Percentiles rank a stretch among this genome's conserved stretches.
Conservation (phyloP, 208 protist species). For the Acanthamoeba royreba region DNA sequence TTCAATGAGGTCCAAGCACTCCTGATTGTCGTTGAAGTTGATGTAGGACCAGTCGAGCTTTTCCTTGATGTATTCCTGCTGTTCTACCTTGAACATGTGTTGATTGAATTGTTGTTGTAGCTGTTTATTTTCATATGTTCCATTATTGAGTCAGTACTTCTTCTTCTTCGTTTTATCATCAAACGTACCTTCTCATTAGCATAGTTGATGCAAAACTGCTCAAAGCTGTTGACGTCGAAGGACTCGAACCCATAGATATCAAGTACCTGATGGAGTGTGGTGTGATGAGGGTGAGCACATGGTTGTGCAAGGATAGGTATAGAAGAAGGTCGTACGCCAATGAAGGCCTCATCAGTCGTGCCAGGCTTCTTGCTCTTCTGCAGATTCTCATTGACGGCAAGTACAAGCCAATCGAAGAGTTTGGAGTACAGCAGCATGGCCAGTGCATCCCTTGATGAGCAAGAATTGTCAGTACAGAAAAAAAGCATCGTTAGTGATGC, state of each 20-base stretch:
- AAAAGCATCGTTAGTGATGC: constrained; percentile 23
- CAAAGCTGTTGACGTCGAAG: constrained; percentile 91
- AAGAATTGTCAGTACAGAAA: no score
- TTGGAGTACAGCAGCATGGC: constrained; percentile 68
- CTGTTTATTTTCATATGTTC: constrained; percentile 70
- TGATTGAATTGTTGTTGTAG: constrained; percentile 97
- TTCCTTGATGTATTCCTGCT: constrained; percentile 73
- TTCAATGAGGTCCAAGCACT: constrained; percentile 70
- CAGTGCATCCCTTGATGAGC: constrained; percentile 72
- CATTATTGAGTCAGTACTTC: no score
- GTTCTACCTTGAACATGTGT: constrained; percentile 93
- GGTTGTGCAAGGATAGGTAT: no score
- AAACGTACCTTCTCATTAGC: constrained; percentile 88
- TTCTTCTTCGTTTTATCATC: background rate
- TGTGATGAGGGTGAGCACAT: no score
- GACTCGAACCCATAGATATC: constrained; percentile 93
- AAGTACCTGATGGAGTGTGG: no score
- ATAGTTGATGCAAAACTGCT: constrained; percentile 97
- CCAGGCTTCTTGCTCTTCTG: background rate
- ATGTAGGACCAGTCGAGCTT: constrained; percentile 66
- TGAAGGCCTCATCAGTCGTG: constrained; percentile 74
- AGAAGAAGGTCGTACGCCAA: no score
- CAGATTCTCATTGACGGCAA: constrained; percentile 52
- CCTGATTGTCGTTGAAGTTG: constrained; percentile 69
- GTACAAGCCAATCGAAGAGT: constrained; percentile 75